Percentiles rank a stretch among this genome's conserved stretches.
Evolutionary conservation across 495 filamentous ascomycete genomes (phyloP).

Genomic region (Aspergillus avenaceus): DNA sequence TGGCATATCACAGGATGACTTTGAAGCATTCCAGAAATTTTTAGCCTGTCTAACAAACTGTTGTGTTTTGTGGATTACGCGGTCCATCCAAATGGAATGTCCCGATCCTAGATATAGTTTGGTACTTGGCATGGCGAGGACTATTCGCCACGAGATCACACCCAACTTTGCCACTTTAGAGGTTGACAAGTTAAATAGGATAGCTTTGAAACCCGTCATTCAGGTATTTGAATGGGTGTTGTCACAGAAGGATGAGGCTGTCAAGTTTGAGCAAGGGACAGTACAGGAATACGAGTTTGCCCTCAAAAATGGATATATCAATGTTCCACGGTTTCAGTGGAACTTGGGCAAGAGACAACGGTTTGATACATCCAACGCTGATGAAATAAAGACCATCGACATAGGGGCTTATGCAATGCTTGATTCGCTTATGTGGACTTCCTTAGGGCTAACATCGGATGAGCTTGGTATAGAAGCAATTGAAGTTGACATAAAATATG

Average conservation of each 20-base stretch:
- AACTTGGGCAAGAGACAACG: slow-evolving; percentile 17
- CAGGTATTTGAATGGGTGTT: slow-evolving; percentile 22
- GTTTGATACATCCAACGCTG: neutral
- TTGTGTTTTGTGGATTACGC: slow-evolving; percentile 40
- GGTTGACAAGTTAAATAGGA: slow-evolving; percentile 22
- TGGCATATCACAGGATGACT: slow-evolving; percentile 9
- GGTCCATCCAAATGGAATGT: slow-evolving; percentile 26
- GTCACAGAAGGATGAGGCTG: neutral
- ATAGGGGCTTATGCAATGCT: slow-evolving; percentile 21
- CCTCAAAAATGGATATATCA: slow-evolving; percentile 19
- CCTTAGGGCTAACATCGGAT: neutral
- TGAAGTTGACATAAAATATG: slow-evolving; percentile 34
- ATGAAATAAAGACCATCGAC: slow-evolving; percentile 6
- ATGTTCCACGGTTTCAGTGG: slow-evolving; percentile 27
- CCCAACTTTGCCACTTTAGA: slow-evolving; percentile 39
- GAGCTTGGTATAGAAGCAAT: slow-evolving; percentile 18
- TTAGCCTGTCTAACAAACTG: neutral
- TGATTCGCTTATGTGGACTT: slow-evolving; percentile 23
- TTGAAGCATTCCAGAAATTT: slow-evolving; percentile 15
- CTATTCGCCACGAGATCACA: slow-evolving; percentile 33
- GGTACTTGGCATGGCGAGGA: slow-evolving; percentile 36
- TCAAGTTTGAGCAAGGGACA: too few species aligned
- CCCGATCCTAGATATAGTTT: slow-evolving; percentile 32
- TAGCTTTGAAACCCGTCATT: slow-evolving; percentile 6
- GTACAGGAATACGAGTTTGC: slow-evolving; percentile 33